Evolutionary conservation across 192 early-diverging fungal species (phyloP).

Genomic region (Mortierella alpina): DNA sequence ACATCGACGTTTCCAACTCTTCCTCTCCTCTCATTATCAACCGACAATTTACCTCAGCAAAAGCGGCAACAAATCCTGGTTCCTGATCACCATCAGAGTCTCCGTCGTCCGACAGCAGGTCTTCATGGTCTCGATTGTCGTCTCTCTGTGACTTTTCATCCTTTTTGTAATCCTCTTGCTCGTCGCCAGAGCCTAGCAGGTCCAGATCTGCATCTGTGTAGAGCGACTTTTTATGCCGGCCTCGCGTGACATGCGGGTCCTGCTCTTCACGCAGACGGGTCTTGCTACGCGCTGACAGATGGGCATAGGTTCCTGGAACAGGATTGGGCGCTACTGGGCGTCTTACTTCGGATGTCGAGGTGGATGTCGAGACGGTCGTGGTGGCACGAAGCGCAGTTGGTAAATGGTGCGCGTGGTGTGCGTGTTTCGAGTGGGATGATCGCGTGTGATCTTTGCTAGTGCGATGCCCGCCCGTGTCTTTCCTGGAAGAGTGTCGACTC

Average conservation of each 20-base stretch:
- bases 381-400: not conserved
- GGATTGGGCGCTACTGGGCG: constrained; percentile 1
- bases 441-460: constrained; percentile 1
- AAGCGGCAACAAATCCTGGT: constrained; percentile 40
- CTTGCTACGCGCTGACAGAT: not conserved
- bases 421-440: constrained; percentile 8
- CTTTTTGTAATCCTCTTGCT: not conserved
- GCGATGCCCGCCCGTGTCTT: constrained; percentile 8
- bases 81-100: constrained; percentile 37
- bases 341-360: constrained; percentile 41
- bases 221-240: constrained; percentile 27
- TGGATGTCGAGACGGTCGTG: constrained; percentile 43
- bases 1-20: not conserved
- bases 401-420: constrained; percentile 11
- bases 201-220: constrained; percentile 51
- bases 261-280: not conserved
- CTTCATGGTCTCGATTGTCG: constrained; percentile 24
- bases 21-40: not conserved
- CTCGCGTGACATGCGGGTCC: not conserved
- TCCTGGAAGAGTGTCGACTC: constrained; percentile 18
- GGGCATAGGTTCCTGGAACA: not conserved
- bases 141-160: not conserved
- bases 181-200: constrained; percentile 33
- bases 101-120: constrained; percentile 11
- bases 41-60: constrained; percentile 36